phyloP scores from a whole-genome alignment of 352 stramenopile species.

The Pythium pyrilobum region DNA sequence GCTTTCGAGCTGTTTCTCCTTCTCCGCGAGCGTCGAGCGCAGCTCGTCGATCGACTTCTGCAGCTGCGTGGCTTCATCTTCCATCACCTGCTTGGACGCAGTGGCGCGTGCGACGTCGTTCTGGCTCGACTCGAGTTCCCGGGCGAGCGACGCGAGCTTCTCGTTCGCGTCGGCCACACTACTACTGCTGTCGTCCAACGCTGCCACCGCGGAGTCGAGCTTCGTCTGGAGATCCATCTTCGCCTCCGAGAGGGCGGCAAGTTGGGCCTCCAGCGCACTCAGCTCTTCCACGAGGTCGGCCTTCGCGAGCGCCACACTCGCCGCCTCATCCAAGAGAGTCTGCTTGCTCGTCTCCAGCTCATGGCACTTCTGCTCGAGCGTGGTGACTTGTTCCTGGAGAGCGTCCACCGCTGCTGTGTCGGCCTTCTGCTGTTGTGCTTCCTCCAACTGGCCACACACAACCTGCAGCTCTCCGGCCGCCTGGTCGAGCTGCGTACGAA shows the following conservation, averaged over 20 bases:
- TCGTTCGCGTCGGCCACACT: not conserved
- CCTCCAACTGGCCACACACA: not conserved
- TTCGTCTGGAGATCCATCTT: slow-evolving; percentile 10
- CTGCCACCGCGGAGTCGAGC: not conserved
- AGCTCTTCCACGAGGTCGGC: slow-evolving; percentile 19
- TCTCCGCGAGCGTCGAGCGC: not conserved
- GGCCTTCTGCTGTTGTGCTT: not conserved
- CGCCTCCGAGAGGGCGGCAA: slow-evolving; percentile 15
- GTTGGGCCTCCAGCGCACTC: slow-evolving; percentile 21
- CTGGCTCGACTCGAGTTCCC: not conserved
- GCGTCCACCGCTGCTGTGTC: not conserved
- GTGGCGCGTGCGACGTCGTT: not conserved
- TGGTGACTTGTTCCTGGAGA: not conserved
- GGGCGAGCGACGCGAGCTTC: not conserved
- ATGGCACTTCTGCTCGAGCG: slow-evolving; percentile 4
- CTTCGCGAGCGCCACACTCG: not conserved
- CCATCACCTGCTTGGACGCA: not conserved
- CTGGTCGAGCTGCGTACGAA: not conserved
- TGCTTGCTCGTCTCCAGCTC: not conserved
- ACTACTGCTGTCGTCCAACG: not conserved
- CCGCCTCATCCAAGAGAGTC: not conserved
- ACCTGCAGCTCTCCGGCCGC: not conserved
- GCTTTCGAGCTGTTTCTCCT: not conserved
- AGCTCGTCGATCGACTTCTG: not conserved
- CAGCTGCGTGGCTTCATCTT: not conserved